phyloP scores from a whole-genome alignment of 2,329 filamentous ascomycete species.

The Colletotrichum sp. region DNA sequence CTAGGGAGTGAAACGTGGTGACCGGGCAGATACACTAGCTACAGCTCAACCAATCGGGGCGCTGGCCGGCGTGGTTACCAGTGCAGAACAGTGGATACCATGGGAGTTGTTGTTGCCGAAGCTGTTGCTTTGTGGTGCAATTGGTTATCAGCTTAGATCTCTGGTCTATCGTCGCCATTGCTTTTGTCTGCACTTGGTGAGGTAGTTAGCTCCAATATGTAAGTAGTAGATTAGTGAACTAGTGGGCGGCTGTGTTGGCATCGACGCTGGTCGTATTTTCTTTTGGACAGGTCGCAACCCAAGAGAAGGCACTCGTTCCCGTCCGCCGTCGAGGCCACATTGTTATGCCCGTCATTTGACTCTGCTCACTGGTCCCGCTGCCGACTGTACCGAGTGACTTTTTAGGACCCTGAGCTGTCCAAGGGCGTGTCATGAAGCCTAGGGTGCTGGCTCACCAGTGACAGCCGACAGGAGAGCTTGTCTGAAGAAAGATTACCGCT shows the following conservation, averaged over 20 bases:
- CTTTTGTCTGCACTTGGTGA: neutral
- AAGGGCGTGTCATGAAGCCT: neutral
- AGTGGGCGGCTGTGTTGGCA: no score
- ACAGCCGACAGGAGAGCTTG: neutral
- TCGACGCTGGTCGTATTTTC: no score
- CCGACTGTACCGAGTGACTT: fast-evolving
- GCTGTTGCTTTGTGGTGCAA: neutral
- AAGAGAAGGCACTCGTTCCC: no score
- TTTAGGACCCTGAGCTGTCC: no score
- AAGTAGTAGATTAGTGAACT: no score
- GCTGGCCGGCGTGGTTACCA: neutral
- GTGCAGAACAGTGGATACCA: neutral
- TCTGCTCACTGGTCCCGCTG: no score
- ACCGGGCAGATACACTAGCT: neutral
- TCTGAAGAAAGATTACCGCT: neutral
- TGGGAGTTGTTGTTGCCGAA: neutral
- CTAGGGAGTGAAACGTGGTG: neutral
- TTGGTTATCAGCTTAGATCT: neutral
- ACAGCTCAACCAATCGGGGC: neutral
- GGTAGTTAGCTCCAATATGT: no score
- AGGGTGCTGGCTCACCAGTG: neutral
- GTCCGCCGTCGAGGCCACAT: no score
- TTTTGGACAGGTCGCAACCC: no score
- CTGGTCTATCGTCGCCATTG: neutral
- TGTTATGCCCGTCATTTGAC: no score